A percentile compares a stretch with the other conserved stretches of the same genome.
phyloP scores from a whole-genome alignment of 2,329 filamentous ascomycete species.

The Didymella arachidicola region DNA sequence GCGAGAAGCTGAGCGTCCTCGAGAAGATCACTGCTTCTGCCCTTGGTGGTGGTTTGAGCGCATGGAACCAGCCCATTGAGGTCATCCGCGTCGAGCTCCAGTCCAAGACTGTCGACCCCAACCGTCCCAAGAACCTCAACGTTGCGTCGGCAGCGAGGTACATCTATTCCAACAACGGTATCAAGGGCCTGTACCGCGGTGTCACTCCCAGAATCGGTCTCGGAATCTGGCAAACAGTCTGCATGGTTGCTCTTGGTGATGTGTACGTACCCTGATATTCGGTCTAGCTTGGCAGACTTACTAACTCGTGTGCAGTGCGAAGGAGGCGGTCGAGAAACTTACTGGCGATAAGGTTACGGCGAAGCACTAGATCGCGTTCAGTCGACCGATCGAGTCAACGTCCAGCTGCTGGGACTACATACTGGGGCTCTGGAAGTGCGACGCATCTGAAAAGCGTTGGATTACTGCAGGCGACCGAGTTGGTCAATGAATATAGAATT shows the following conservation, averaged over 20 bases:
- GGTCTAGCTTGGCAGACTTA: neutral
- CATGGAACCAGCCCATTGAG: slow-evolving; percentile 99
- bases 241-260: slow-evolving; percentile 99
- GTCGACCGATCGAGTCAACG: slow-evolving; percentile 15
- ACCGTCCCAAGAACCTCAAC: slow-evolving; percentile 98
- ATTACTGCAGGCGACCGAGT: slow-evolving; percentile 2
- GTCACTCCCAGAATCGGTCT: slow-evolving; percentile 93
- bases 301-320: slow-evolving; percentile 60
- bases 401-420: neutral
- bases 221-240: slow-evolving; percentile 98
- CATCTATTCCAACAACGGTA: slow-evolving; percentile 87
- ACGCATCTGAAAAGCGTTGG: slow-evolving; percentile 8
- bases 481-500: slow-evolving; percentile 15
- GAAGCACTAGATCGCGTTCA: slow-evolving; percentile 64
- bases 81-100: slow-evolving; percentile 99
- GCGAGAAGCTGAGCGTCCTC: slow-evolving; percentile 75
- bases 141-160: slow-evolving; percentile 83
- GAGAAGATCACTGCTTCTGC: slow-evolving; percentile 92
- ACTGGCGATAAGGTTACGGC: slow-evolving; percentile 70
- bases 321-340: slow-evolving; percentile 70
- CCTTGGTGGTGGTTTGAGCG: slow-evolving; percentile 90
- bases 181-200: slow-evolving; percentile 94
- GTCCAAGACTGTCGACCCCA: slow-evolving; percentile 97
- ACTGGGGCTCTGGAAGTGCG: slow-evolving; percentile 3
- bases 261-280: slow-evolving; percentile 69